Evolutionary conservation across 192 early-diverging fungal species (phyloP), one percentile per base, ranked within the genome.

Genomic region (Mortierella antarctica): DNA sequence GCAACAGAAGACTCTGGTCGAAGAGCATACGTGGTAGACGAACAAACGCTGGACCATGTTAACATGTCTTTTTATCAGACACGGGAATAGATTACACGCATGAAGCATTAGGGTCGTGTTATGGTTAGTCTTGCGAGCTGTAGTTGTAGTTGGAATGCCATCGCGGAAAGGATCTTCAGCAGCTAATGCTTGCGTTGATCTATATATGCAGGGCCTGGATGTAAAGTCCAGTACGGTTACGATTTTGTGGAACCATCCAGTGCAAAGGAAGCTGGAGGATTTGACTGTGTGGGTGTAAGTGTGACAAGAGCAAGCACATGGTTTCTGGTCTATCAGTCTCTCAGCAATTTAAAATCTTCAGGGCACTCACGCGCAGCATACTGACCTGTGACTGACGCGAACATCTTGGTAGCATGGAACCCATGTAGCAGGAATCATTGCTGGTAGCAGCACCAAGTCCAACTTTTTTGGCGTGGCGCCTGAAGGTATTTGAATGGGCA

Each of bases 401-500:
- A 39, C 21, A 49, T 0, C 5, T 47, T 9, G 20, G 21, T 40
- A 77, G 42, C 91, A 92, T 65, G 89, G 91, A 10, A 91, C 90
- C 5, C 89, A 91, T 50, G 84, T 91, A 9, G 82, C 88, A 4
- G 93, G 93, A 0, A 95, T 95, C 39, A 88, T 94, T 68, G 92
- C 88, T 10, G 93, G 89, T 13, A 82, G 89, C 18, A 90, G 91
- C 21, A 57, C 59, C 1, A 41, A 6, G 7, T 70, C 65, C 31
- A 74, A 87, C 39, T 87, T 95, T 70, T 81, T 70, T 31, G 96
- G 96, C 50, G 93, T 96, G 20, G 96, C 96, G 6, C 96, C 96
- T 1, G 87, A 89, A 48, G 95, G 87, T 86, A 74, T 15, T 47
- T 15, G 14, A 6, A 39, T 15, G 14, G 15, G 40, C 42, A 13